Percentiles rank a stretch among this genome's conserved stretches.
Evolutionary conservation across 2,329 filamentous ascomycete species (phyloP).

Genomic region (Plenodomus biglobosus): DNA sequence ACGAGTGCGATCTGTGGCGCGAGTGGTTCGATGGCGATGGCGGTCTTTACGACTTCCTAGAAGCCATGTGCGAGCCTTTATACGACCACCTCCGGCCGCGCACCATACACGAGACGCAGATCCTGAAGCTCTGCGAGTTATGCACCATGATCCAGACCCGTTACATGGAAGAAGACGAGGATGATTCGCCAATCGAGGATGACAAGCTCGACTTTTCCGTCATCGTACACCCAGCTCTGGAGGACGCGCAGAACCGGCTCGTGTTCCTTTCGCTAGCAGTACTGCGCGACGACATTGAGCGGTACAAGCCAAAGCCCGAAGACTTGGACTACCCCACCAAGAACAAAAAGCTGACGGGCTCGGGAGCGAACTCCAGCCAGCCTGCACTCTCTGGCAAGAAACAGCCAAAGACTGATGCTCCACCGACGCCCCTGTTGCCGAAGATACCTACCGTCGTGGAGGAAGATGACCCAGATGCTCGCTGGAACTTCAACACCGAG

Average conservation of each 20-base stretch:
- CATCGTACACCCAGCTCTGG: conserved; percentile 64
- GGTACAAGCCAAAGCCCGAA: conserved; percentile 64
- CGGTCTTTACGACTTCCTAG: conserved; percentile 66
- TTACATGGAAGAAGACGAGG: conserved; percentile 59
- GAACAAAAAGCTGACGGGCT: conserved; percentile 49
- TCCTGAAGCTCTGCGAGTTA: conserved; percentile 67
- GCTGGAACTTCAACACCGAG: conserved; percentile 59
- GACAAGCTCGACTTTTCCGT: conserved; percentile 63
- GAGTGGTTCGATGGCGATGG: conserved; percentile 67
- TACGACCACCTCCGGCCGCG: conserved; percentile 66
- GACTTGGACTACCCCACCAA: conserved; percentile 65
- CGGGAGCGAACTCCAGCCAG: conserved; percentile 45
- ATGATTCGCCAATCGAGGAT: conserved; percentile 52
- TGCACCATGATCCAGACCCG: conserved; percentile 67
- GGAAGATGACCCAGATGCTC: conserved; percentile 53
- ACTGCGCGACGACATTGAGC: conserved; percentile 67
- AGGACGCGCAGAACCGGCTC: conserved; percentile 67
- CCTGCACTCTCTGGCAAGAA: conserved; percentile 58
- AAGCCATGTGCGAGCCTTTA: conserved; percentile 67
- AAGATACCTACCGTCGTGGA: conserved; percentile 55
- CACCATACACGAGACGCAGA: conserved; percentile 67
- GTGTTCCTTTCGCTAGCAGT: conserved; percentile 66
- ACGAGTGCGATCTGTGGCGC: conserved; percentile 68
- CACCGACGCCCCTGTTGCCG: conserved; percentile 44
- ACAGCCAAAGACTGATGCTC: conserved; percentile 44